Evolutionary conservation across 148 eudicot genomes (phyloP), one percentile per base, ranked within the genome.

Genomic region (Dysphania ambrosioides): DNA sequence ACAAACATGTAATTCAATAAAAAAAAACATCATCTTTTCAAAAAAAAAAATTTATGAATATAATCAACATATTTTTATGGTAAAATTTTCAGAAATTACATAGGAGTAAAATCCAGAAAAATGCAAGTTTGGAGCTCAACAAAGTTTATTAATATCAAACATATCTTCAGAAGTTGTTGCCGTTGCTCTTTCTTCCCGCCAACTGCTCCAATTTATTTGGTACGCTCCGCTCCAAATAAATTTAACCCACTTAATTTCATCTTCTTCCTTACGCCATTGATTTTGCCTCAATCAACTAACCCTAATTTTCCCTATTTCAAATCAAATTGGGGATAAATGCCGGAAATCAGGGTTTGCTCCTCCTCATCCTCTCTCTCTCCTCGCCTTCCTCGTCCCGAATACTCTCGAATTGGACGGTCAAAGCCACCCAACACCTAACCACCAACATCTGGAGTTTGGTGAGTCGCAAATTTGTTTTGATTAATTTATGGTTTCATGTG

Each of bases 401-500:
- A 21, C 40, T 69, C 9, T 49, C 71, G 6, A 70, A 65, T 35
- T 75, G 66, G 75, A 64, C 35, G 36, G 67, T 80, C 74, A 65
- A 69, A 51, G 62, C 70, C 12, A 44, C 11, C 63, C 71, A 72
- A 76, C n/a, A n/a, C n/a, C 70, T 64, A 57, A 72, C 73, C 36
- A 81, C 63, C 80, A 55, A 64, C 26, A 42, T 55, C 66, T 61
- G 66, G 72, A 71, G 82, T 87, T 89, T 30, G 91, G 87, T 90
- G 81, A 66, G 79, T 75, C 71, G 76, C 73, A 66, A 77, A 13
- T 47, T 21, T 47, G 13, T 47, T 21, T 47, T 16, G 18, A 47
- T 47, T 47, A 75, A 55, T 72, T 73, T 47, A 74, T 55, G 19
- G 34, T 44, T 56, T 18, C 51, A 65, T 40, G 40, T 15, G 76